Conservation (phyloP, 768 basidiomycete species). For the Hydnomerulius pinastri region DNA sequence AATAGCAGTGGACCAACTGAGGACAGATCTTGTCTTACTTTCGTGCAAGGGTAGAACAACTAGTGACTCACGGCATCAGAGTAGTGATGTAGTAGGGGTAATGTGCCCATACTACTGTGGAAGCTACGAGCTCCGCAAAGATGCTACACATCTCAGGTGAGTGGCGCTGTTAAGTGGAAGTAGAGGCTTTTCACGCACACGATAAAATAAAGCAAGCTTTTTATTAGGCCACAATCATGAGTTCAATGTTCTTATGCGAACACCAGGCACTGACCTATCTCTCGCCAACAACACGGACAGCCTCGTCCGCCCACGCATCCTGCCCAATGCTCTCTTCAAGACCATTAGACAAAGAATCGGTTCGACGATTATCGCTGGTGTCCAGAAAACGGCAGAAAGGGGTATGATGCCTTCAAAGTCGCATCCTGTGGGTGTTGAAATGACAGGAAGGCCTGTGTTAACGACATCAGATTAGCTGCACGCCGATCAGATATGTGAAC, state of each 20-base stretch:
- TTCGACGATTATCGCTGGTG: slow-evolving; percentile 25
- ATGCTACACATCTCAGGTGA: slow-evolving; percentile 10
- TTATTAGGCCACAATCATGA: not conserved
- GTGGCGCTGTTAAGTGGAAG: not conserved
- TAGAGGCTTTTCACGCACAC: slow-evolving; percentile 9
- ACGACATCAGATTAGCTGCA: too few relatives aligned
- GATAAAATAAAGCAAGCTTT: slow-evolving; percentile 24
- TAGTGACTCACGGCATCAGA: slow-evolving; percentile 24
- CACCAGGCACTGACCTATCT: slow-evolving; percentile 8
- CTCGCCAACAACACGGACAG: slow-evolving; percentile 7
- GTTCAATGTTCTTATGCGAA: not conserved
- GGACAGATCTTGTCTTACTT: not conserved
- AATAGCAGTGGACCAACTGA: slow-evolving; percentile 26
- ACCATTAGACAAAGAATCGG: slow-evolving; percentile 26
- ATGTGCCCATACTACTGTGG: slow-evolving; percentile 21
- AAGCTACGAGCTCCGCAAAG: slow-evolving; percentile 17
- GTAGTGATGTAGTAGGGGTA: slow-evolving; percentile 20
- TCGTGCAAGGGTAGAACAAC: not conserved
- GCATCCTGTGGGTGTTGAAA: slow-evolving; percentile 24
- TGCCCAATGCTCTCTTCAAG: slow-evolving; percentile 16
- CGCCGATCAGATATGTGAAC: not conserved
- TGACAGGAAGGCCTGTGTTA: slow-evolving; percentile 19
- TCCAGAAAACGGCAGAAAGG: slow-evolving; percentile 25
- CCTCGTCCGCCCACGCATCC: not conserved
- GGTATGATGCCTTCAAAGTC: slow-evolving; percentile 18